Evolutionary conservation across 148 eudicot genomes (phyloP).

Genomic region (Hydrangea macrophylla): DNA sequence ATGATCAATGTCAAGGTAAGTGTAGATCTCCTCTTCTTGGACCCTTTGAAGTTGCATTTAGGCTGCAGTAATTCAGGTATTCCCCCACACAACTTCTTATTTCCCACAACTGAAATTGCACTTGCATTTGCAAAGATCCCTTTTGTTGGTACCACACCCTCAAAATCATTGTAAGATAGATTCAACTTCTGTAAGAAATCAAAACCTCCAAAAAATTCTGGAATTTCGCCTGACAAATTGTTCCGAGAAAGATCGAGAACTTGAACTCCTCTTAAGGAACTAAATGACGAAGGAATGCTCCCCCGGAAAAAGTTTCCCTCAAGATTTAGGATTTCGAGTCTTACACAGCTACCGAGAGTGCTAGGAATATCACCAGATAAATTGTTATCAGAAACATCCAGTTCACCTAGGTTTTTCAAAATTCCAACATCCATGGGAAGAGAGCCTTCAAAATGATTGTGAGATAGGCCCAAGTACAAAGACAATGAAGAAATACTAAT

Average conservation of each 20-base stretch:
- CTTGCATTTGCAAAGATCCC: slow-evolving; percentile 23
- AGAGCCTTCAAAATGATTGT: slow-evolving; percentile 18
- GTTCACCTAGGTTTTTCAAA: slow-evolving; percentile 14
- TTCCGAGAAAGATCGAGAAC: slow-evolving; percentile 27
- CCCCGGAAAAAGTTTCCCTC: slow-evolving; percentile 30
- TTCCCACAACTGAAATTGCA: slow-evolving; percentile 25
- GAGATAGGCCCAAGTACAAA: slow-evolving; percentile 6
- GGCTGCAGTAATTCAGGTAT: slow-evolving; percentile 19
- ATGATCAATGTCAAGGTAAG: background rate
- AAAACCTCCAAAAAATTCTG: slow-evolving; percentile 14
- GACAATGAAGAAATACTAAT: slow-evolving; percentile 10
- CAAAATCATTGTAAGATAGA: slow-evolving; percentile 31
- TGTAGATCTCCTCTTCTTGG: background rate
- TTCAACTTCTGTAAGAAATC: slow-evolving; percentile 8
- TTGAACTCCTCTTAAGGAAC: slow-evolving; percentile 16
- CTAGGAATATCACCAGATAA: slow-evolving; percentile 24
- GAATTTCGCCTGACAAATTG: slow-evolving; percentile 35
- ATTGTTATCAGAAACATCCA: slow-evolving; percentile 19
- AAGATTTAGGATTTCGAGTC: slow-evolving; percentile 10
- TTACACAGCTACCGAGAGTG: slow-evolving; percentile 19
- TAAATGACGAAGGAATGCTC: slow-evolving; percentile 23
- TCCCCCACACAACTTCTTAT: slow-evolving; percentile 36
- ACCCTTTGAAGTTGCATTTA: slow-evolving; percentile 7
- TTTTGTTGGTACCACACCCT: slow-evolving; percentile 33
- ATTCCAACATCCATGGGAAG: slow-evolving; percentile 26